phyloP scores from a whole-genome alignment of 2,329 filamentous ascomycete genomes.

The Dactylellina sp. region DNA sequence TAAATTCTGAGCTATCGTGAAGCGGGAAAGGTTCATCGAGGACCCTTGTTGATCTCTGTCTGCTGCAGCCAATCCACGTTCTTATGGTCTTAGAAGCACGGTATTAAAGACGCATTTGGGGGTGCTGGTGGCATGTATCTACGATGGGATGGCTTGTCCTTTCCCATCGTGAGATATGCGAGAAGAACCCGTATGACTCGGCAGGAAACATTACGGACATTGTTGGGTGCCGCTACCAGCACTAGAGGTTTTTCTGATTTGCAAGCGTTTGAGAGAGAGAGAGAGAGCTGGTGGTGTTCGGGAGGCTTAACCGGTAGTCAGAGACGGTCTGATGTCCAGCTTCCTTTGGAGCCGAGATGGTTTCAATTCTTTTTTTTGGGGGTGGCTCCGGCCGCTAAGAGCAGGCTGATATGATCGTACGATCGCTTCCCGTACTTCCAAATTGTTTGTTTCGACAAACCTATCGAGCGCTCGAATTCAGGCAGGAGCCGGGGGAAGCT shows the following conservation, averaged over 20 bases:
- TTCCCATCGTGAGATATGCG: slow-evolving; percentile 14
- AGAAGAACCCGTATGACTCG: slow-evolving; percentile 34
- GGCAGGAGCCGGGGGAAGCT: slow-evolving; percentile 13
- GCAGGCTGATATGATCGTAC: slow-evolving; percentile 20
- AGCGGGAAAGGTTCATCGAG: slow-evolving; percentile 56
- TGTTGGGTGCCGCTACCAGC: background rate
- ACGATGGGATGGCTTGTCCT: slow-evolving; percentile 51
- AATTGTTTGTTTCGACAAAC: slow-evolving; percentile 3
- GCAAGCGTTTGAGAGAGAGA: background rate
- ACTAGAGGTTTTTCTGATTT: background rate
- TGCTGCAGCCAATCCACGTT: slow-evolving; percentile 57
- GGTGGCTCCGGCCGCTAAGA: slow-evolving; percentile 20
- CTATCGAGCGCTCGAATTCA: slow-evolving; percentile 21
- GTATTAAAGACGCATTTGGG: slow-evolving; percentile 53
- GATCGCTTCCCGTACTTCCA: slow-evolving; percentile 33
- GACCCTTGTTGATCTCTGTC: slow-evolving; percentile 56
- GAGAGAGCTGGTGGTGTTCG: slow-evolving; percentile 9
- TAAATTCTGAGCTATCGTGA: slow-evolving; percentile 55
- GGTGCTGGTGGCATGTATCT: slow-evolving; percentile 24
- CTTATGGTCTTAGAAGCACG: slow-evolving; percentile 39
- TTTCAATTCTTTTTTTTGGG: background rate
- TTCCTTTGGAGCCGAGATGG: slow-evolving; percentile 39
- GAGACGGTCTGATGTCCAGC: background rate
- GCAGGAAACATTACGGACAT: slow-evolving; percentile 18
- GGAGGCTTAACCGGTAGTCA: slow-evolving; percentile 43